Base-by-base conservation (phyloP, 495 filamentous ascomycete species). In the Penicillium turbatum region DNA sequence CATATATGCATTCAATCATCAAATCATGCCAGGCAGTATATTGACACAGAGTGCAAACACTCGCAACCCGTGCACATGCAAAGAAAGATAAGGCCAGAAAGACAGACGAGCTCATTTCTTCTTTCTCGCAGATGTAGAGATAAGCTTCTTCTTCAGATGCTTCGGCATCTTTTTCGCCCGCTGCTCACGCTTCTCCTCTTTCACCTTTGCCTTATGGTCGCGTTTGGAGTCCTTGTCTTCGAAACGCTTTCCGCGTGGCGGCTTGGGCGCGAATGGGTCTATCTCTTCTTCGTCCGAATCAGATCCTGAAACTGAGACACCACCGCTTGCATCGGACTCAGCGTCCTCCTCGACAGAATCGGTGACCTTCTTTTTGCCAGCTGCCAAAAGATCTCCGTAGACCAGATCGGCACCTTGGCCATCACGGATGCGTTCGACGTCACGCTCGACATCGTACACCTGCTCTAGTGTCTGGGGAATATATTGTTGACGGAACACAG, bases 101-200 rank as follows among this genome's bases (percentile, higher is more conserved):
- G 10, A 15, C 17, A 16, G 24, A 15, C 8, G 16, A 17, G 51
- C 32, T 64, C 57, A 76, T 59, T 79, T 76, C 68, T 74, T 77
- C 64, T 74, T 77, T 44, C 67, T 60, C 12, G 77, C 54, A 13
- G 79, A 75, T 1, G 57, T 47, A 43, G 72, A 65, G 16, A 75
- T 64, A 12, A 75, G 65, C 6, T 62, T 62, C 74, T 95, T 96
- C 79, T 98, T 98, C 29, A 91, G 41, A 60, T 95, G 81, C 72
- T 98, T 98, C 0, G 93, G 92, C 72, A 98, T 95, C 74, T 98
- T 98, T 13, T 86, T 86, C 65, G 92, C 90, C 52, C 93, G 74
- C 70, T 89, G 84, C 66, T 95, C 92, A 38, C 88, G 83, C 73
- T 96, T 96, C 58, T 89, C 92, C 64, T 96, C 95, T 71, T 97